Evolutionary conservation across 805 yeast species (phyloP).

Genomic region (Kodamaea laetipori): DNA sequence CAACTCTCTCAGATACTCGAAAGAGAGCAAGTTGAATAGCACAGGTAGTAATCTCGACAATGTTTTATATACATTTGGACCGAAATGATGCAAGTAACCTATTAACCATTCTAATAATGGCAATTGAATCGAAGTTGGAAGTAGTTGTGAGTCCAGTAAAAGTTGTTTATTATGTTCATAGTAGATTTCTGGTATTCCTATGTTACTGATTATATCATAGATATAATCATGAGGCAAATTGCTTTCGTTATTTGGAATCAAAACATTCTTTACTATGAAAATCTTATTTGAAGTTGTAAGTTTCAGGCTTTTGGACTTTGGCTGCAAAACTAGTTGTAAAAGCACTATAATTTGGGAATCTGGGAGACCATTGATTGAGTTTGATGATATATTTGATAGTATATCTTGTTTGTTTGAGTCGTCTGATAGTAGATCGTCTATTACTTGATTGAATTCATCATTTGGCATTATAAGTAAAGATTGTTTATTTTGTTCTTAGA

Average conservation of each 20-base stretch:
- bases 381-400: background rate
- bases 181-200: conserved; percentile 15
- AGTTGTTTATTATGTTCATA: conserved; percentile 9
- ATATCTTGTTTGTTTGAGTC: background rate
- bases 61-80: conserved; percentile 4
- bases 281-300: conserved; percentile 7
- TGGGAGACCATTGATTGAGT: background rate
- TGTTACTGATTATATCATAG: conserved; percentile 15
- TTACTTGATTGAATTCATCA: background rate
- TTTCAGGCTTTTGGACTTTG: background rate
- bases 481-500: background rate
- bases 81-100: conserved; percentile 14
- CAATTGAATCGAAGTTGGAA: conserved; percentile 10
- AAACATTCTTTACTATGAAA: conserved; percentile 5
- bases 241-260: conserved; percentile 6
- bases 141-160: conserved; percentile 9
- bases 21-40: conserved; percentile 16
- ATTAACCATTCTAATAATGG: conserved; percentile 17
- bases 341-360: background rate
- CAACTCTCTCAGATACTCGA: conserved; percentile 17
- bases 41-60: conserved; percentile 13
- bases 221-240: conserved; percentile 4
- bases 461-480: background rate
- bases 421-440: background rate
- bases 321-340: conserved; percentile 4